Evolutionary conservation across 805 yeast species (phyloP).

Genomic region (Cyberlindnera sargentensis): DNA sequence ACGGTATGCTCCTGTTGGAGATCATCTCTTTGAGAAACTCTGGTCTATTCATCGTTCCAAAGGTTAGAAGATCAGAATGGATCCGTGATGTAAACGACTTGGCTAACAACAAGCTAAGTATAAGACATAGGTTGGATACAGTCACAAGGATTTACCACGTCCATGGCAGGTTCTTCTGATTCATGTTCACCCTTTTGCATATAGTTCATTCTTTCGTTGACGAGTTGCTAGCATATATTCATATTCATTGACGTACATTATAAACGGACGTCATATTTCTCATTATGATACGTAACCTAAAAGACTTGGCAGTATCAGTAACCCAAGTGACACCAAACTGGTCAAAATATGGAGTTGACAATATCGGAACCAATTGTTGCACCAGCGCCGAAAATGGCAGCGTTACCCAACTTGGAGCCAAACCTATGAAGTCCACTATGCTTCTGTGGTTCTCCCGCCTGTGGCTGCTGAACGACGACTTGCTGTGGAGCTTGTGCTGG

Average conservation of each 20-base stretch:
- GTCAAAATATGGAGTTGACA: slow-evolving; percentile 61
- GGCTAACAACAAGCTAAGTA: slow-evolving; percentile 32
- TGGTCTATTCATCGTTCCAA: slow-evolving; percentile 46
- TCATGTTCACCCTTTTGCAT: too few relatives aligned
- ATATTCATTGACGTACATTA: too few relatives aligned
- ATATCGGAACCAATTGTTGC: slow-evolving; percentile 85
- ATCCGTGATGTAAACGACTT: slow-evolving; percentile 56
- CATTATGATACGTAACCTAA: too few relatives aligned
- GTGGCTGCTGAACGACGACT: slow-evolving; percentile 24
- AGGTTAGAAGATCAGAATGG: slow-evolving; percentile 46
- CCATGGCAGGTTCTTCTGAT: slow-evolving; percentile 34
- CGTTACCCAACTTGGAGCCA: slow-evolving; percentile 79
- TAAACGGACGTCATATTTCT: too few relatives aligned
- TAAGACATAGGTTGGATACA: slow-evolving; percentile 36
- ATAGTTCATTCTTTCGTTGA: too few relatives aligned
- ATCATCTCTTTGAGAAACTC: slow-evolving; percentile 46
- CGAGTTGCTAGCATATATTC: too few relatives aligned
- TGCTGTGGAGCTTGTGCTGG: slow-evolving; percentile 2
- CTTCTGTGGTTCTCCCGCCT: slow-evolving; percentile 27
- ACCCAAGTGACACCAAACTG: too few relatives aligned
- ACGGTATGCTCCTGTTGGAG: slow-evolving; percentile 65
- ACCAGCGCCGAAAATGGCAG: slow-evolving; percentile 96
- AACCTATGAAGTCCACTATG: slow-evolving; percentile 44
- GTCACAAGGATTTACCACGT: slow-evolving; percentile 56
- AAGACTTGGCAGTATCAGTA: too few relatives aligned